phyloP scores from a whole-genome alignment of 208 protist species.

The Trichomonas gallinae region DNA sequence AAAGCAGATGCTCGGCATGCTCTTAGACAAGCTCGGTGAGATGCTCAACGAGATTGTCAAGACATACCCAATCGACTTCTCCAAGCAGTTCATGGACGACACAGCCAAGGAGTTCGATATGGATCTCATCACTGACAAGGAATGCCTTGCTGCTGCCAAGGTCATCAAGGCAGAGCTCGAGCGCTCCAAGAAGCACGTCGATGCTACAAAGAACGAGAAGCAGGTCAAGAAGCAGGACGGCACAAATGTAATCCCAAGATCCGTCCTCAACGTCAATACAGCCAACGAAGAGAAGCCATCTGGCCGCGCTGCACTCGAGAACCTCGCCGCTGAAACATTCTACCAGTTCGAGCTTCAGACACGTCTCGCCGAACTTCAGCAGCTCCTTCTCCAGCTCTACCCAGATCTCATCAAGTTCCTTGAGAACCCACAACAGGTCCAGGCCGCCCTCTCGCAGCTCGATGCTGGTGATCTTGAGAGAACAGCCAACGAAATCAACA shows the following conservation, averaged over 20 bases:
- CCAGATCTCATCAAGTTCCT: neutral
- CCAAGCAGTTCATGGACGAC: neutral
- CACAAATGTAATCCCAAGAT: neutral
- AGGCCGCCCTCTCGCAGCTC: neutral
- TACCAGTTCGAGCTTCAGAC: neutral
- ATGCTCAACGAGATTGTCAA: neutral
- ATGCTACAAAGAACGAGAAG: neutral
- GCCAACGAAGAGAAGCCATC: neutral
- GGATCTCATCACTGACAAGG: neutral
- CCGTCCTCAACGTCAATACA: neutral
- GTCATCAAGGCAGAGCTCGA: neutral
- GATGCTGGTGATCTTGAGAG: neutral
- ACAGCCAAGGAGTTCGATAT: neutral
- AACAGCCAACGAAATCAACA: neutral
- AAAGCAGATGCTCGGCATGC: neutral
- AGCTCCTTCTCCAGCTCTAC: neutral
- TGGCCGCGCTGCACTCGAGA: neutral
- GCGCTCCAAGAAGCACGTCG: neutral
- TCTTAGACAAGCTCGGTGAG: neutral
- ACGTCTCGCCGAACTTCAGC: neutral
- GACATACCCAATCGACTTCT: neutral
- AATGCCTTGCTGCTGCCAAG: neutral
- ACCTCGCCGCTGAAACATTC: neutral
- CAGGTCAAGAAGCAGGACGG: neutral
- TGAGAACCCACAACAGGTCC: neutral